Evolutionary conservation across 805 yeast genomes (phyloP).

Genomic region (Teunomyces tritomae): DNA sequence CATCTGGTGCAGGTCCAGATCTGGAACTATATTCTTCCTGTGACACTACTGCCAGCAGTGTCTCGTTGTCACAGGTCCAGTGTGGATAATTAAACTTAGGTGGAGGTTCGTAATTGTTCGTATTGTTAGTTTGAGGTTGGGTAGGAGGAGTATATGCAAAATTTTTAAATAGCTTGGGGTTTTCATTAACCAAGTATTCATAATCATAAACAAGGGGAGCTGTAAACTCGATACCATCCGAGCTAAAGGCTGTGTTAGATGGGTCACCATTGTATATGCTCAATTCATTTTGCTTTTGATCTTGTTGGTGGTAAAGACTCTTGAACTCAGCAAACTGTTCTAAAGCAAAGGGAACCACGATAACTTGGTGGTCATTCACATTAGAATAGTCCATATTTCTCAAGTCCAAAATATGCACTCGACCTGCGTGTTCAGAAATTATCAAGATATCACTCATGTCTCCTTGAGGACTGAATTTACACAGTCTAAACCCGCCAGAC

Average conservation of each 20-base stretch:
- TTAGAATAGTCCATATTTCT: constrained; percentile 47
- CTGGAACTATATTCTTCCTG: neutral
- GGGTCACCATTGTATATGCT: neutral
- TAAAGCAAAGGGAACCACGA: constrained; percentile 57
- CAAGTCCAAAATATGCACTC: constrained; percentile 82
- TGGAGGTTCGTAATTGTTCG: constrained; percentile 13
- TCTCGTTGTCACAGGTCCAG: constrained; percentile 14
- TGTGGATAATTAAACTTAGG: constrained; percentile 21
- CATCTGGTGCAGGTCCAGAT: neutral
- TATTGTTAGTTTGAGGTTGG: constrained; percentile 5
- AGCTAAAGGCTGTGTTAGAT: neutral
- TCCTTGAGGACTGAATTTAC: constrained; percentile 44
- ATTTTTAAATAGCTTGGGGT: constrained; percentile 38
- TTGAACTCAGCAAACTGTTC: constrained; percentile 35
- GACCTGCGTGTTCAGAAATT: constrained; percentile 79
- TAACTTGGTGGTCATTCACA: constrained; percentile 65
- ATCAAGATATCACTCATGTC: constrained; percentile 75
- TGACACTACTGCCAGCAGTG: neutral
- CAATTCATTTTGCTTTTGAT: neutral
- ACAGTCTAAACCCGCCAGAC: constrained; percentile 67
- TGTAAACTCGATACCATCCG: constrained; percentile 8
- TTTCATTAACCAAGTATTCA: constrained; percentile 33
- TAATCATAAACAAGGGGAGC: constrained; percentile 43
- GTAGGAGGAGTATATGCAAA: constrained; percentile 33
- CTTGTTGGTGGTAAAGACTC: constrained; percentile 2